phyloP scores from a whole-genome alignment of 768 basidiomycete species.

The Mycena leptocephala region DNA sequence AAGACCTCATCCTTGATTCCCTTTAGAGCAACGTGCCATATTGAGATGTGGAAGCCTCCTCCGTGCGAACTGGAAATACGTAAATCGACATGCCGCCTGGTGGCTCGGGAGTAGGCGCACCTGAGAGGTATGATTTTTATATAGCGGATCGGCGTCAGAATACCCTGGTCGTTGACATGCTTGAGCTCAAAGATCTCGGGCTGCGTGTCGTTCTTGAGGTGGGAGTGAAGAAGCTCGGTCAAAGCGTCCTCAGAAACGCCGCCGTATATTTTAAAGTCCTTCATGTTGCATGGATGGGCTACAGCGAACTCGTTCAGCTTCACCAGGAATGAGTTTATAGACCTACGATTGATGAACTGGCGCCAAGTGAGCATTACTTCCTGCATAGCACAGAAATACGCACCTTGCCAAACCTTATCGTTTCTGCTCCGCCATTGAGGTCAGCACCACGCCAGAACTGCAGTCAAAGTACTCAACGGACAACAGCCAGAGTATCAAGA shows the following conservation, averaged over 20 bases:
- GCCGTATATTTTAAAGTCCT: constrained; percentile 83
- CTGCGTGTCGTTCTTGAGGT: constrained; percentile 76
- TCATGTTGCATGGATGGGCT: constrained; percentile 92
- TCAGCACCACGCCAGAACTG: background rate
- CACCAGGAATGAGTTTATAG: background rate
- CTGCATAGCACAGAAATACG: constrained; percentile 36
- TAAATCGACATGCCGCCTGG: background rate
- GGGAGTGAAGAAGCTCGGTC: constrained; percentile 75
- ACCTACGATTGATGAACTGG: constrained; percentile 62
- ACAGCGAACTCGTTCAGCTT: constrained; percentile 10
- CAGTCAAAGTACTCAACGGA: constrained; percentile 71
- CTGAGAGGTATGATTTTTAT: constrained; percentile 85
- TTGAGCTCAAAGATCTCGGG: constrained; percentile 77
- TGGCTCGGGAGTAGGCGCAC: constrained; percentile 56
- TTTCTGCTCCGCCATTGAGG: constrained; percentile 59
- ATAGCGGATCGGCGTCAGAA: constrained; percentile 76
- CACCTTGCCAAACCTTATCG: constrained; percentile 89
- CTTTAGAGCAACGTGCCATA: constrained; percentile 80
- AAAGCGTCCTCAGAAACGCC: constrained; percentile 78
- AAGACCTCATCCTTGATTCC: constrained; percentile 72
- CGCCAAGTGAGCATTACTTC: constrained; percentile 29
- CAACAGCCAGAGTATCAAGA: constrained; percentile 71
- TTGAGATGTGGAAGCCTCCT: constrained; percentile 83
- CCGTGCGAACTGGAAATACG: constrained; percentile 70
- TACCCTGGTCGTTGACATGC: constrained; percentile 69